Base-by-base conservation (phyloP, 2,329 filamentous ascomycete genomes). In the Fusarium newnesense region DNA sequence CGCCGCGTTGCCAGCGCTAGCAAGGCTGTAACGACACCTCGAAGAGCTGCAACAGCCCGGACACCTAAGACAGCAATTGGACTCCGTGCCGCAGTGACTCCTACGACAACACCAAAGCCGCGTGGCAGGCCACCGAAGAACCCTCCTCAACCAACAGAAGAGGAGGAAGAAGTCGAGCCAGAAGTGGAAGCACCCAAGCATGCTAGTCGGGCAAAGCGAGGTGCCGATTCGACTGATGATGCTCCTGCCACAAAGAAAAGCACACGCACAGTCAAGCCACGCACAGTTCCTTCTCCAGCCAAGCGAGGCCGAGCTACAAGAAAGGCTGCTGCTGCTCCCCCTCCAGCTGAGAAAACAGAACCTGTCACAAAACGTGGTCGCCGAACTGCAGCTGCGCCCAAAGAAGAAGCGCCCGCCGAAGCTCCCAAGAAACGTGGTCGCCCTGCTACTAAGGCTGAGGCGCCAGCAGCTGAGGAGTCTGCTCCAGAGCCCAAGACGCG, bases 91-190 rank as follows among this genome's bases (percentile, higher is more conserved):
- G 60, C 64, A n/a, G 43, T 49, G 16, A 67, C 69, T 21, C 60
- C 69, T 36, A 32, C 66, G 11, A 64, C 59, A 16, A 76, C 75
- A 10, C 76, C 76, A 19, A 77, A 54, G 65, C 69, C 73, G 30
- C 76, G 76, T 36, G 76, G 76, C 7, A 60, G 76, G 5, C 76
- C 76, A 18, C 73, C 74, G 16, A 77, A 77, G 56, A 69, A 67
- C 24, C 49, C 71, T 2, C 54, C 64, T 13, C 63, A 74, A 24
- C 26, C 57, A 40, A 47, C 53, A 10, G 12, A 57, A 19, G 59
- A 40, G 24, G 64, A 50, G 62, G 30, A 50, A 34, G 50, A 53
- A 69, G 24, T 21, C 11, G 65, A 70, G 9, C 19, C 64, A 21
- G 57, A 67, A 18, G 28, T 13, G 21, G 60, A 60, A 30, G 59